Conservation (phyloP, 345 rosid species). For the Corymbia maculata region DNA sequence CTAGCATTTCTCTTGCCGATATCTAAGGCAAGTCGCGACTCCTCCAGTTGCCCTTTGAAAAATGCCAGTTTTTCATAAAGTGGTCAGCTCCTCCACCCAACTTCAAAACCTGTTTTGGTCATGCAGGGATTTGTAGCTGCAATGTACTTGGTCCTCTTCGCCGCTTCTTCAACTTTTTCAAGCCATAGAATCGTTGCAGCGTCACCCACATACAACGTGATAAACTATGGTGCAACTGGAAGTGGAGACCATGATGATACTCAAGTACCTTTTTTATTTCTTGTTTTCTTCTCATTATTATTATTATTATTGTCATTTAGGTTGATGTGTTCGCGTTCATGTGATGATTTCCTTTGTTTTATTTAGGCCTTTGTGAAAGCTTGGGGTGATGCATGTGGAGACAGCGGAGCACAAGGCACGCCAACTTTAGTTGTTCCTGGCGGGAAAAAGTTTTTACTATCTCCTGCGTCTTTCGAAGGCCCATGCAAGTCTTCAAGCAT, state of each 20-base stretch:
- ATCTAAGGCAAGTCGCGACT: background rate
- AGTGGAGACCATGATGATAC: background rate
- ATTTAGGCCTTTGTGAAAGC: constrained; percentile 22
- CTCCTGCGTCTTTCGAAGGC: constrained; percentile 2
- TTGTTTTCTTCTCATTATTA: background rate
- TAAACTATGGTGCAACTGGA: background rate
- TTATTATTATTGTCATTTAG: background rate
- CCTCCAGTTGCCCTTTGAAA: background rate
- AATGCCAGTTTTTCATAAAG: background rate
- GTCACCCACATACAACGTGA: background rate
- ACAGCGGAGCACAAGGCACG: background rate
- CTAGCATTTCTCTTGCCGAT: background rate
- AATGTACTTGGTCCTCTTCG: background rate
- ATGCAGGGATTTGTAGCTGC: background rate
- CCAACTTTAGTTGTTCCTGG: constrained; percentile 9
- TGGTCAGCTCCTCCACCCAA: background rate
- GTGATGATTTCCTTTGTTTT: background rate
- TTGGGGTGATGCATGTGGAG: constrained; percentile 14
- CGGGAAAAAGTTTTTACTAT: constrained; percentile 2
- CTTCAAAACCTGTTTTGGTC: background rate
- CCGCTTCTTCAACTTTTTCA: background rate
- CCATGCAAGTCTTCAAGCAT: constrained; percentile 12
- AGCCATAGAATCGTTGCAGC: background rate
- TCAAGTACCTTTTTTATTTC: background rate
- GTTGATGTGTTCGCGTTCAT: background rate